These are phyloP conservation scores for Corchorus olitorius DNA, from an alignment of 345 rosid genomes.

Conservation along the genomic window DNA sequence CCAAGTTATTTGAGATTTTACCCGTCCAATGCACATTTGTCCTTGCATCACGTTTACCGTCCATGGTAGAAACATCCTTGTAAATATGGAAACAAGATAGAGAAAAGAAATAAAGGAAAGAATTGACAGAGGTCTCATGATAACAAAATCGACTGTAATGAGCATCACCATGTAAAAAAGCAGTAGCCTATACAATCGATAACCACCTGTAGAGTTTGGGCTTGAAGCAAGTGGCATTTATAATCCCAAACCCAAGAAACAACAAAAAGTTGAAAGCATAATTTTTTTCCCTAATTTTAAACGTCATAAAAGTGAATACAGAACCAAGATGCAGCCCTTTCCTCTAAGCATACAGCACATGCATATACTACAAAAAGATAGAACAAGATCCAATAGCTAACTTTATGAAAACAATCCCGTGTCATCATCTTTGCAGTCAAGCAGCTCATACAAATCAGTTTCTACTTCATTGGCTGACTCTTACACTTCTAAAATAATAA, in stretches of 20 bases:
- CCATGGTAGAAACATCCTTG: slow-evolving; percentile 59
- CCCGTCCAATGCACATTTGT: slow-evolving; percentile 75
- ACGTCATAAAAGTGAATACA: neutral
- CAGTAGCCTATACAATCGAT: neutral
- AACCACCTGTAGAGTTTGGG: neutral
- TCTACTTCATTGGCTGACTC: neutral
- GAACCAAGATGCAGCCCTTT: neutral
- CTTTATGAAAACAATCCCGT: neutral
- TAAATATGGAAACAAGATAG: neutral
- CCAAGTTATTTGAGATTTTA: slow-evolving; percentile 48
- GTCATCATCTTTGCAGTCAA: neutral
- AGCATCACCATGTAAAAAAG: neutral
- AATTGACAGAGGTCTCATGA: slow-evolving; percentile 1
- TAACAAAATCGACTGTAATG: neutral
- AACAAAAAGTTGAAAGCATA: neutral
- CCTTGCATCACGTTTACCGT: slow-evolving; percentile 35
- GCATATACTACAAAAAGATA: neutral
- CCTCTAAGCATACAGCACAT: neutral
- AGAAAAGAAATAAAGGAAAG: neutral
- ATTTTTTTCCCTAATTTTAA: neutral
- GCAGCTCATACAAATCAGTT: neutral
- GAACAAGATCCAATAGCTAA: neutral
- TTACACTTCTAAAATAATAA: neutral
- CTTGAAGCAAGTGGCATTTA: neutral
- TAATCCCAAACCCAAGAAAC: neutral